phyloP scores from a whole-genome alignment of 345 rosid genomes.

The Syzygium grande region DNA sequence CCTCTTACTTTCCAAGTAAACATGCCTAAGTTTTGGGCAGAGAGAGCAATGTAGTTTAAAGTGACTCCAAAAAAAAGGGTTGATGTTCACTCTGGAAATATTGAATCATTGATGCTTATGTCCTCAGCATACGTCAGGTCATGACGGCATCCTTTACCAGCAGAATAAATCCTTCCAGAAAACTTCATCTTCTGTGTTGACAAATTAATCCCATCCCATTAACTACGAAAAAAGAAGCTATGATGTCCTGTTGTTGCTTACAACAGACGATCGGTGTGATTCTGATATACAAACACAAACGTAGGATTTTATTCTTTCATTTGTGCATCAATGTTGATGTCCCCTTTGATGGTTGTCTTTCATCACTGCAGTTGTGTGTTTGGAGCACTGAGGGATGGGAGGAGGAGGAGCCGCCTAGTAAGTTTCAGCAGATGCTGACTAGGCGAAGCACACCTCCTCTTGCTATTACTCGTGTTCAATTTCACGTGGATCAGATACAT shows the following conservation, averaged over 20 bases:
- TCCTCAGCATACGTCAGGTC: neutral
- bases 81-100: neutral
- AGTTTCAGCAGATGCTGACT: slow-evolving; percentile 35
- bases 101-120: neutral
- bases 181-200: neutral
- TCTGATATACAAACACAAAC: neutral
- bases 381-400: slow-evolving; percentile 84
- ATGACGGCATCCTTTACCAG: neutral
- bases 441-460: slow-evolving; percentile 39
- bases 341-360: neutral
- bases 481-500: slow-evolving; percentile 59
- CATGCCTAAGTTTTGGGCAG: neutral
- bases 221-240: neutral
- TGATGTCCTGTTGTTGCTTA: neutral
- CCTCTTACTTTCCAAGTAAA: neutral
- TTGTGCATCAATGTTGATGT: neutral
- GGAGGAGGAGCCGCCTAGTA: too few relatives aligned
- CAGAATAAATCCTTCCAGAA: neutral
- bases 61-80: neutral
- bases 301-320: neutral
- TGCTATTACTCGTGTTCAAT: slow-evolving; percentile 71
- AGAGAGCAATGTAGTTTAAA: neutral
- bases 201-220: neutral
- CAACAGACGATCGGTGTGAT: neutral
- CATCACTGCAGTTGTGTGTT: slow-evolving; percentile 48